Base-by-base conservation (phyloP, 1,284 basidiomycete genomes). In the Fomitopsis palustris region DNA sequence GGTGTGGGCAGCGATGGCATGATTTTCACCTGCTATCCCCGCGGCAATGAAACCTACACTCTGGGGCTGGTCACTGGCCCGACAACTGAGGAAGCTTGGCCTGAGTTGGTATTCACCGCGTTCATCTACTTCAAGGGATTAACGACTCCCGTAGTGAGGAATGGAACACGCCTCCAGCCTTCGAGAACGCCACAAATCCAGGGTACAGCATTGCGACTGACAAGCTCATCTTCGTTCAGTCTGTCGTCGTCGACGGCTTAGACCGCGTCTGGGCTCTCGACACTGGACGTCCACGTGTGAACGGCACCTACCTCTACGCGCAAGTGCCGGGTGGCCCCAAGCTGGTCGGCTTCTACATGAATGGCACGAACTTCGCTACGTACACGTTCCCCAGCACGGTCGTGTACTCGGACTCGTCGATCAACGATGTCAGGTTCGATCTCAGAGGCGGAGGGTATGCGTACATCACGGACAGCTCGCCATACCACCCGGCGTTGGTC, bases 211-310 rank as follows among this genome's bases (percentile, higher is more conserved):
- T 65, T 29, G 63, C 60, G 6, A 66, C 69, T 1, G 58, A 65
- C 1, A 70, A 71, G 56, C 60, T 71, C 17, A 63, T 71, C 53
- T 68, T 69, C 45, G 65, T 70, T 21, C 70, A 71, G 57, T 66
- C 67, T 5, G 69, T 67, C n/a, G 65, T 71, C 8, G 62, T 69
- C n/a, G 71, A 73, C 52, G 66, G 67, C 2, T 45, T 61, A 53
- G 69, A 71, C 9, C 67, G 72, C 1, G 63, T 73, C 16, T 73
- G 72, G 72, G 68, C 67, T 1, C 59, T 73, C 10, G 72, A 72
- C 54, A 69, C 65, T 0, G 70, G 69, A 0, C 65, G 69, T 10
- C 64, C 64, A 4, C 59, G 64, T 7, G 57, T 67, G 8, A 65
- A 66, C 23, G 68, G 70, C 16, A 65, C 67, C 29, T 65, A 64